phyloP scores from a whole-genome alignment of 768 basidiomycete genomes.

The Lepiota brunneoincarnata region DNA sequence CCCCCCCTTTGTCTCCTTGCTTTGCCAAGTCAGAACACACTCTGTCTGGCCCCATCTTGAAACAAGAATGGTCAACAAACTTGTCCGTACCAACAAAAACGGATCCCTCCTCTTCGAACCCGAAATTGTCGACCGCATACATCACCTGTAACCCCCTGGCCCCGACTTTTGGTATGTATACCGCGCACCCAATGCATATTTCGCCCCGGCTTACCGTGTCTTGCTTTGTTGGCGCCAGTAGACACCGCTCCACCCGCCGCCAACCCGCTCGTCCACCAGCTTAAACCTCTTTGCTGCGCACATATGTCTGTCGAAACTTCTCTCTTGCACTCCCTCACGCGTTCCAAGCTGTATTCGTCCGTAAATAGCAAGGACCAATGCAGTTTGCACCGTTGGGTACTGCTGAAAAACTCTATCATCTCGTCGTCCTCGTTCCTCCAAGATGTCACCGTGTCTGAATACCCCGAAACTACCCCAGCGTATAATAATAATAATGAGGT shows the following conservation, averaged over 20 bases:
- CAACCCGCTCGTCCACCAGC: constrained; percentile 10
- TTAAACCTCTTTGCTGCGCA: constrained; percentile 14
- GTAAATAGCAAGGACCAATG: constrained; percentile 59
- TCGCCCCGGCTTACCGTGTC: background rate
- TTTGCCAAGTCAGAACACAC: constrained; percentile 26
- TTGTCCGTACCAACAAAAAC: constrained; percentile 77
- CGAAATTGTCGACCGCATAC: constrained; percentile 86
- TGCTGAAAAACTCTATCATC: constrained; percentile 81
- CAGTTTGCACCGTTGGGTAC: constrained; percentile 84
- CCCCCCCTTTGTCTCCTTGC: constrained; percentile 21
- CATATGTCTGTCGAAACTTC: constrained; percentile 47
- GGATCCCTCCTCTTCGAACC: constrained; percentile 86
- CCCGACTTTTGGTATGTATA: constrained; percentile 22
- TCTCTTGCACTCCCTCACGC: constrained; percentile 62
- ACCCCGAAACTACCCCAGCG: constrained; percentile 24
- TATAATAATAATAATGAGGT: constrained; percentile 39
- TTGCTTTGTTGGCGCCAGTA: constrained; percentile 11
- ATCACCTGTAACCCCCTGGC: constrained; percentile 37
- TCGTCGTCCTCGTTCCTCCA: constrained; percentile 41
- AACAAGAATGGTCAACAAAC: constrained; percentile 80
- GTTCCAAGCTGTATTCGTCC: constrained; percentile 70
- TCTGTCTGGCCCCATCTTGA: constrained; percentile 32
- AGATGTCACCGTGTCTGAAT: constrained; percentile 30
- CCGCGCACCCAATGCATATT: background rate
- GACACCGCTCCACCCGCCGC: constrained; percentile 14